Percentiles rank a stretch among this genome's conserved stretches.
Conservation (phyloP, 2,329 filamentous ascomycete genomes). For the Dendrostoma leiphaemia region DNA sequence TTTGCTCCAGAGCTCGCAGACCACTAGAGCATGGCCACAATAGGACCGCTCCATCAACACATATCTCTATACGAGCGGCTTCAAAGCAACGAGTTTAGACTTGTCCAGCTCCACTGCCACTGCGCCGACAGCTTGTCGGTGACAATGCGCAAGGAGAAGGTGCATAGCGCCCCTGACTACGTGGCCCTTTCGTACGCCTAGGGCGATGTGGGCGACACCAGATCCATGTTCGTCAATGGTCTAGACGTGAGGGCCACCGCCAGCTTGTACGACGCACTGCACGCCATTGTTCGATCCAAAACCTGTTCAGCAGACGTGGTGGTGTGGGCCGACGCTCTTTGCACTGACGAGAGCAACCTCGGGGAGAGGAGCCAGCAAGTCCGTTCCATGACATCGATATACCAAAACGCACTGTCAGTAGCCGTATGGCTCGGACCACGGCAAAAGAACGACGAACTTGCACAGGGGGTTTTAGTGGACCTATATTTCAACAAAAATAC, state of each 20-base stretch:
- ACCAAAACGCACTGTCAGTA: not conserved
- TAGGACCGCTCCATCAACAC: too few species aligned
- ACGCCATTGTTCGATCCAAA: not conserved
- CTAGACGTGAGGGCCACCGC: not conserved
- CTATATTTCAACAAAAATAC: not conserved
- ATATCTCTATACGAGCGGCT: too few species aligned
- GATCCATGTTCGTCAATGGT: not conserved
- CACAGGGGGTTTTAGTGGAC: not conserved
- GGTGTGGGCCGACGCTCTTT: conserved; percentile 10
- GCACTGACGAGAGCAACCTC: conserved; percentile 2
- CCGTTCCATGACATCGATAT: not conserved
- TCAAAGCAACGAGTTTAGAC: too few species aligned
- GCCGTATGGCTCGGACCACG: not conserved
- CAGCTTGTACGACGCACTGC: not conserved
- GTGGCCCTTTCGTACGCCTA: conserved; percentile 9
- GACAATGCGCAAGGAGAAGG: not conserved
- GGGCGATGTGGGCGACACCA: not conserved
- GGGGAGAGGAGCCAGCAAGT: not conserved
- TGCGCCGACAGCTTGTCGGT: not conserved
- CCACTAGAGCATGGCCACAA: too few species aligned
- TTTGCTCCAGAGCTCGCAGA: too few species aligned
- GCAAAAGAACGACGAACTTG: not conserved
- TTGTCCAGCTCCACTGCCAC: not conserved
- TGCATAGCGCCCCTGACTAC: not conserved
- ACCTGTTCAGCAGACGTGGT: not conserved